These are phyloP conservation scores for Exobasidium rhododendri DNA, from an alignment of 1,284 basidiomycete genomes.

Conservation along the genomic window DNA sequence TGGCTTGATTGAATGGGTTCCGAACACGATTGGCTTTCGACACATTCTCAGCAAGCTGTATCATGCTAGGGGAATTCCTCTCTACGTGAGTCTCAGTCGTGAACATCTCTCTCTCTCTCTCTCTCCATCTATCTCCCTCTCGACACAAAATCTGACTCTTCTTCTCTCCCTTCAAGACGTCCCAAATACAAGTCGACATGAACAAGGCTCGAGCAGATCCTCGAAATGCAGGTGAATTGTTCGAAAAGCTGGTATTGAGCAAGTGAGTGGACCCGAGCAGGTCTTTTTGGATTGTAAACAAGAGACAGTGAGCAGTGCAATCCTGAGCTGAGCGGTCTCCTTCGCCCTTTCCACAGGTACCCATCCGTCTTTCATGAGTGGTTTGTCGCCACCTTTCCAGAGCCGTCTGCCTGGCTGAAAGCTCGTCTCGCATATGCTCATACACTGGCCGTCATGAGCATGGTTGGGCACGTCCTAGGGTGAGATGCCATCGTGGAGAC, in stretches of 20 bases:
- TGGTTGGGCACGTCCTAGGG: constrained; percentile 97
- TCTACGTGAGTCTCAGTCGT: no score
- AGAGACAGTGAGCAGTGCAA: no score
- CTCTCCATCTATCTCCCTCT: not conserved
- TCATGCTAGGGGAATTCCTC: constrained; percentile 52
- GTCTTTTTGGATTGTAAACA: not conserved
- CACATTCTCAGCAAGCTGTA: constrained; percentile 76
- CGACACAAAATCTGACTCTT: no score
- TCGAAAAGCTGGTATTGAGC: constrained; percentile 63
- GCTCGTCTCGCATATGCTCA: constrained; percentile 81
- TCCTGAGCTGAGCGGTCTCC: not conserved
- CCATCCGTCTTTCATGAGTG: constrained; percentile 92
- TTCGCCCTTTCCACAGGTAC: constrained; percentile 50
- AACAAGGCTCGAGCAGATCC: constrained; percentile 62
- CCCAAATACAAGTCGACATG: constrained; percentile 63
- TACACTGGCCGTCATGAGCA: constrained; percentile 95
- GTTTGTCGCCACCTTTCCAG: constrained; percentile 95
- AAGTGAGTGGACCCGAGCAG: not conserved
- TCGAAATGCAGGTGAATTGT: constrained; percentile 64
- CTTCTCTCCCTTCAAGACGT: no score
- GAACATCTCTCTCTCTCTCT: constrained; percentile 9
- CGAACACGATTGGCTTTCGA: constrained; percentile 82
- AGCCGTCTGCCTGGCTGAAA: constrained; percentile 89
- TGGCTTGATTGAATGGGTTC: constrained; percentile 98
- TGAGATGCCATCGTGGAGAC: constrained; percentile 58